Evolutionary conservation across 495 filamentous ascomycete genomes (phyloP), one percentile per base, ranked within the genome.

Genomic region (Parachaetomium inaequale): DNA sequence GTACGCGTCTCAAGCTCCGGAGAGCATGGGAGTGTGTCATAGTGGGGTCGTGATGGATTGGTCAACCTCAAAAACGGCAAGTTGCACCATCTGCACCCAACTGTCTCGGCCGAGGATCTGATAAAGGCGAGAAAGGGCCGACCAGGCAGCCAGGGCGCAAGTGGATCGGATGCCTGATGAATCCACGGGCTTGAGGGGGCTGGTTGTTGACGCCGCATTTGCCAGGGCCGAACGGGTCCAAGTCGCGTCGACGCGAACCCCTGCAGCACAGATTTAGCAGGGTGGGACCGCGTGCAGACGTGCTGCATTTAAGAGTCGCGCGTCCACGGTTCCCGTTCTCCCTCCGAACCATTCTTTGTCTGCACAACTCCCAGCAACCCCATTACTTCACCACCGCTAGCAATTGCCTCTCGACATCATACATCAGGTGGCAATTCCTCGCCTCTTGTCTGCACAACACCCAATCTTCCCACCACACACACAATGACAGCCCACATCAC

Each of bases 401-500:
- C 54, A 49, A 58, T 62, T 62, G 53, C 40, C 59, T 61, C 42
- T 58, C 17, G 42, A 50, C 34, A 31, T 40, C 34, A 53, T 58
- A 28, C 25, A n/a, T 50, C 32, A 40, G 23, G 40, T 36, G 59
- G 54, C 61, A 36, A 51, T 31, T 25, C 17, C 12, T 42, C 7
- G 46, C 59, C 51, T 66, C 42, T 50, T 29, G 11, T 49, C 28
- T 26, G 6, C 19, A 23, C 36, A 19, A 47, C 59, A 45, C 26
- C 47, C 42, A 34, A 53, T 58, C 51, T 58, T 54, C 55, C 50
- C 19, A 32, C 61, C 67, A 69, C 76, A 73, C 46, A 65, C 67
- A 69, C 76, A 74, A 90, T 92, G 90, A 79, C 88, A 68, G 79
- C 84, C 56, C 79, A 89, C 69, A 72, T 91, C 71, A 94, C 90